Conservation (phyloP, 768 basidiomycete genomes). For the Trametes cinnabarina region DNA sequence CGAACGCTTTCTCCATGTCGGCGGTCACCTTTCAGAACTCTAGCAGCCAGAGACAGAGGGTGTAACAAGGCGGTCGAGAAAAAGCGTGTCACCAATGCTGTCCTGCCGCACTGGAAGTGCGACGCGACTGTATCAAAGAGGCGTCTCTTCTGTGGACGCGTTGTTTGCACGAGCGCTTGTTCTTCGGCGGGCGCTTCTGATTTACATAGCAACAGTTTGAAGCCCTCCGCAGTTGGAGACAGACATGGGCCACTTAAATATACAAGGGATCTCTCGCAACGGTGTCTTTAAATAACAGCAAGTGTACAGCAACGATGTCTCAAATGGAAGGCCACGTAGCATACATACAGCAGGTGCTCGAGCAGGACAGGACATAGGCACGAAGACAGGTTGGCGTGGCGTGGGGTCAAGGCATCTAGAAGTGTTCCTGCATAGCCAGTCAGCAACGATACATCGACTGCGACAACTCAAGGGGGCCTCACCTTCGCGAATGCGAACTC, state of each 20-base stretch:
- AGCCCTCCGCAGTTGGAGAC: too few relatives aligned
- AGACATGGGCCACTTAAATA: too few relatives aligned
- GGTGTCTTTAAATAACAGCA: slow-evolving; percentile 9
- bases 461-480: not conserved
- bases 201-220: too few relatives aligned
- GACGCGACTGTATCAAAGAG: not conserved
- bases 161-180: slow-evolving; percentile 2
- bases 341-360: slow-evolving; percentile 10
- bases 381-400: slow-evolving; percentile 2
- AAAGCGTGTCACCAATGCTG: too few relatives aligned
- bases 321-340: not conserved
- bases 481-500: slow-evolving; percentile 85
- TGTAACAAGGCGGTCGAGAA: too few relatives aligned
- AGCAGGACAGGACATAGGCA: not conserved
- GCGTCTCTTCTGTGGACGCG: slow-evolving; percentile 9
- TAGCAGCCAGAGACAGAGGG: too few relatives aligned
- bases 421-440: slow-evolving; percentile 49
- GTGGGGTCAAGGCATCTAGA: slow-evolving; percentile 41
- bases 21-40: too few relatives aligned
- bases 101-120: not conserved
- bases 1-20: slow-evolving; percentile 36
- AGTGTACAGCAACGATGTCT: slow-evolving; percentile 7
- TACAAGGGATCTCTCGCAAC: slow-evolving; percentile 12
- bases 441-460: not conserved
- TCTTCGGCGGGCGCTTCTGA: not conserved